phyloP scores from a whole-genome alignment of 2,329 filamentous ascomycete species.

The Neopestalotiopsis rosae region DNA sequence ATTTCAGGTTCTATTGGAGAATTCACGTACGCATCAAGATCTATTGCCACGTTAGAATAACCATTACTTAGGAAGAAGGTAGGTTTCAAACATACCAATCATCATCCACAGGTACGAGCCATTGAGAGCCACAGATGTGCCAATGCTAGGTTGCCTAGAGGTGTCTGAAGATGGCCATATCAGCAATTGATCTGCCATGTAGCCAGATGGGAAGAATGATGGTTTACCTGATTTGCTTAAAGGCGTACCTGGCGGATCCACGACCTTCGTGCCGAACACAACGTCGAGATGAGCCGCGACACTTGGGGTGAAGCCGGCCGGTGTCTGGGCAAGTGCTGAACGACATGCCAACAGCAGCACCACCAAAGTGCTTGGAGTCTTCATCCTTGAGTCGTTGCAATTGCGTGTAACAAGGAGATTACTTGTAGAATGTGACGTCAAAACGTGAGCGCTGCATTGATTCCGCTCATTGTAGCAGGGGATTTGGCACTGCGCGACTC shows the following conservation, averaged over 20 bases:
- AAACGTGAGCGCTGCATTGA: not conserved
- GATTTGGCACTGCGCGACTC: not conserved
- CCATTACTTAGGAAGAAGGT: too few relatives aligned
- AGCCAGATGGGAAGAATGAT: too few relatives aligned
- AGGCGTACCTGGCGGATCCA: conserved; percentile 31
- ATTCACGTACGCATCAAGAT: conserved; percentile 34
- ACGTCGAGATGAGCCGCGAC: conserved; percentile 19
- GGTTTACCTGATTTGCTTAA: conserved; percentile 27
- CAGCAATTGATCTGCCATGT: not conserved
- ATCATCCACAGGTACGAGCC: conserved; percentile 36
- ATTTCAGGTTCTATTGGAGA: not conserved
- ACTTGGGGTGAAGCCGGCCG: conserved; percentile 14
- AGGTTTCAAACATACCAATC: conserved; percentile 26
- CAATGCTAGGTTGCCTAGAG: conserved; percentile 34
- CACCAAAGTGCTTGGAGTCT: not conserved
- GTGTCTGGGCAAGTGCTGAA: conserved; percentile 14
- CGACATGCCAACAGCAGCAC: conserved; percentile 2
- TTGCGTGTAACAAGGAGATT: not conserved
- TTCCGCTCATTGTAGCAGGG: not conserved
- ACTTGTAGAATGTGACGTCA: not conserved
- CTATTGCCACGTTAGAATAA: conserved; percentile 18
- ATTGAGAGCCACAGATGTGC: conserved; percentile 27
- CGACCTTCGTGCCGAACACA: conserved; percentile 26
- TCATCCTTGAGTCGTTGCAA: conserved; percentile 7
- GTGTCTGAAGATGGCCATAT: conserved; percentile 24